These are phyloP conservation scores for Licmophora abbreviata DNA, from an alignment of 108 stramenopile genomes.

Conservation along the genomic window DNA sequence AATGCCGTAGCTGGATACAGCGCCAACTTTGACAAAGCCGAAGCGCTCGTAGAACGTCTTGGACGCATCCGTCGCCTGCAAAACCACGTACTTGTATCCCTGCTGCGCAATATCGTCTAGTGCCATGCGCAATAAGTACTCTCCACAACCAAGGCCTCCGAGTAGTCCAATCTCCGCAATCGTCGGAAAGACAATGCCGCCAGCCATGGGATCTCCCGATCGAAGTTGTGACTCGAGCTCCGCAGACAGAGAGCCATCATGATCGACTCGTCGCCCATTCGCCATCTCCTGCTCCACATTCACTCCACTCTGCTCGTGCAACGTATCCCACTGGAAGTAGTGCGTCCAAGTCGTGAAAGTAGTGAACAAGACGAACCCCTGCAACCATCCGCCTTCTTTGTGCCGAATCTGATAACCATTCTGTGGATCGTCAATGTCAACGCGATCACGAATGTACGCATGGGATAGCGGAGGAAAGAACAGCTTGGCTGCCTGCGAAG, in stretches of 20 bases:
- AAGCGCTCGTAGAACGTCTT: conserved; percentile 58
- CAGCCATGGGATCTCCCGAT: conserved; percentile 31
- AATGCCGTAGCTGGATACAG: conserved; percentile 51
- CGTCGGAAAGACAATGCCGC: conserved; percentile 42
- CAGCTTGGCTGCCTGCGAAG: conserved; percentile 1
- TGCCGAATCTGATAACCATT: conserved; percentile 59
- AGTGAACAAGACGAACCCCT: conserved; percentile 56
- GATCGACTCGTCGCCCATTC: conserved; percentile 8
- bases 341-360: conserved; percentile 69
- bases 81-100: conserved; percentile 46
- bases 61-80: conserved; percentile 46
- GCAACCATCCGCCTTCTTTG: conserved; percentile 47
- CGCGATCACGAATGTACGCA: conserved; percentile 57
- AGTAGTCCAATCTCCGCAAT: conserved; percentile 60
- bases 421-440: conserved; percentile 71
- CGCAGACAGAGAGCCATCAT: conserved; percentile 24
- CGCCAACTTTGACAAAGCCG: conserved; percentile 66
- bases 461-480: conserved; percentile 31
- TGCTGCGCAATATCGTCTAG: conserved; percentile 20
- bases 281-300: background rate
- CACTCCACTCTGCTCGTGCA: conserved; percentile 28
- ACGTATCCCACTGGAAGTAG: conserved; percentile 53
- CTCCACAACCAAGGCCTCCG: conserved; percentile 58
- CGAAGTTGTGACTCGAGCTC: conserved; percentile 30
- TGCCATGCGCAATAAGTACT: conserved; percentile 44